Base-by-base conservation (phyloP, 169 alveolate genomes). In the Cryptosporidium muris region DNA sequence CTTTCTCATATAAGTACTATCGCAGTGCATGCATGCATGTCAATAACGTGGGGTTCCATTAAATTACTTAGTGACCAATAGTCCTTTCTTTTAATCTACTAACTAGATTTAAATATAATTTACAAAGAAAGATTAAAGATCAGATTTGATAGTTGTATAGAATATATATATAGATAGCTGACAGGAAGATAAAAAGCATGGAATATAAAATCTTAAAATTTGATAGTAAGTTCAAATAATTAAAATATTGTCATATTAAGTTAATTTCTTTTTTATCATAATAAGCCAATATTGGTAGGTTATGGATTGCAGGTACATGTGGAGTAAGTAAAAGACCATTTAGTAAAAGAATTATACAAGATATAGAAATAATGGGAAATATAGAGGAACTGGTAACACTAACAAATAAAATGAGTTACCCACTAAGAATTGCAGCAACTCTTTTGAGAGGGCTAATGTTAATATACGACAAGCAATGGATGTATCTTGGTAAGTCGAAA, bases 291-390 rank as follows among this genome's bases (percentile, higher is more conserved):
- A 60, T 65, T 12, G 81, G 81, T 52, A 49, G 81, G 11, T 25
- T 66, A 45, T 66, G 81, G 81, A 66, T 66, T 42, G 81, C 81
- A 37, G 81, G 81, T 1, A 66, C 81, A 66, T 66, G 54, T 54
- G 81, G 81, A 11, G 51, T 66, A 34, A 66, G 40, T 52, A 66
- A 66, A 14, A 66, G 54, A 45, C 81, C 81, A 1, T 66, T 66
- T 42, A 66, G 40, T 43, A 66, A 66, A 45, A 66, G 54, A 65
- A 66, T 66, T 36, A 66, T 66, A 34, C 81, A 66, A 34, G 81
- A 66, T 37, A 34, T 66, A 36, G 66, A 16, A 0, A 54, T 66
- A 37, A 66, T 14, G 52, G 36, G 66, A 42, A 65, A 66, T 6
- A 51, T 53, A 34, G 53, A 14, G 4, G 81, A 66, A 14, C 47